These are phyloP conservation scores for Endogone sp. DNA, from an alignment of 192 early-diverging fungal genomes.

Conservation along the genomic window DNA sequence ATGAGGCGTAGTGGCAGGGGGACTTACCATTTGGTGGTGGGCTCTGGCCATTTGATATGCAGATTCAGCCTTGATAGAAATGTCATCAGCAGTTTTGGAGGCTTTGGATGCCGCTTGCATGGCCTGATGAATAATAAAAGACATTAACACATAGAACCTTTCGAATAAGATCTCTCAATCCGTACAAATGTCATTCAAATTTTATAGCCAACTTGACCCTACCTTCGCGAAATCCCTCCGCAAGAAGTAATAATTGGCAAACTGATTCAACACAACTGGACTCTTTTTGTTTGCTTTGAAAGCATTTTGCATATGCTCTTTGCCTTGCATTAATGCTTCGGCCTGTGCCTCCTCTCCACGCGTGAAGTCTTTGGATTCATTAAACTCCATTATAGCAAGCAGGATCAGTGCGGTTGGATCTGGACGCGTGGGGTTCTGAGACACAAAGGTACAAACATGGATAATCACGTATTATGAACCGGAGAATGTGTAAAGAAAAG, in stretches of 20 bases:
- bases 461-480: no score
- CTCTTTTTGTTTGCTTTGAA: constrained; percentile 48
- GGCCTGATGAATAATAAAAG: constrained; percentile 17
- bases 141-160: no score
- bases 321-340: constrained; percentile 37
- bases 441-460: constrained; percentile 1
- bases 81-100: constrained; percentile 37
- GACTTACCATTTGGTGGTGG: constrained; percentile 40
- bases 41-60: constrained; percentile 56
- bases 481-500: no score
- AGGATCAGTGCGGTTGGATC: constrained; percentile 70
- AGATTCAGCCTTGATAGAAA: constrained; percentile 54
- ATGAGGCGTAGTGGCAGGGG: background rate
- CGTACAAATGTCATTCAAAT: no score
- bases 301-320: constrained; percentile 44
- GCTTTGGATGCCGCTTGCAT: constrained; percentile 40
- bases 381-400: constrained; percentile 77
- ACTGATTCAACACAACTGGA: constrained; percentile 44
- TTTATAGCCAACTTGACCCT: no score
- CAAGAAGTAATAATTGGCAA: constrained; percentile 54
- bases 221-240: constrained; percentile 37
- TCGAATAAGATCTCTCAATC: no score
- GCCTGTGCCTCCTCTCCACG: constrained; percentile 35
- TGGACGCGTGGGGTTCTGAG: constrained; percentile 40
- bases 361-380: constrained; percentile 55